A percentile compares a stretch with the other conserved stretches of the same genome.
Evolutionary conservation across 2,329 filamentous ascomycete genomes (phyloP).

Genomic region (Penicillium sp.): DNA sequence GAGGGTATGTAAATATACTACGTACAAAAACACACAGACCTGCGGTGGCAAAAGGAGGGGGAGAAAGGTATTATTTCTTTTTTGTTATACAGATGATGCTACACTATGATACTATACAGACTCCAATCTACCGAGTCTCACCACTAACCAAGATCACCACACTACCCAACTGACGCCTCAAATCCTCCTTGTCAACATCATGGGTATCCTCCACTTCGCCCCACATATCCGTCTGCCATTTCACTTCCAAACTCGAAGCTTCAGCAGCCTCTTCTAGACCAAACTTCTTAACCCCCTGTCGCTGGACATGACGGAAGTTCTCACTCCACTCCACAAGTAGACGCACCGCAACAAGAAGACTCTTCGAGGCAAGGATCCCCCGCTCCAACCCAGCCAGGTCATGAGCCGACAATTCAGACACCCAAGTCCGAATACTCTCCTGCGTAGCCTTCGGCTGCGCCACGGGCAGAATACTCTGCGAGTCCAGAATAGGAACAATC

Average conservation of each 20-base stretch:
- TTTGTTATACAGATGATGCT: no score
- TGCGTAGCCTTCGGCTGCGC: conserved; percentile 74
- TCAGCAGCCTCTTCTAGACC: conserved; percentile 81
- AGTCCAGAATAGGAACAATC: conserved; percentile 80
- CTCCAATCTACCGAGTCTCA: conserved; percentile 36
- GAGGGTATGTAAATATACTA: background rate
- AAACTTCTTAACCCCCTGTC: conserved; percentile 56
- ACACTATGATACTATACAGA: no score
- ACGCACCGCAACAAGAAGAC: conserved; percentile 75
- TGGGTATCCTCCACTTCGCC: conserved; percentile 98
- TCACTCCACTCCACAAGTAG: conserved; percentile 87
- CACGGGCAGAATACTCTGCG: conserved; percentile 74
- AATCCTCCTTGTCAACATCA: conserved; percentile 90
- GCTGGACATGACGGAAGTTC: conserved; percentile 61
- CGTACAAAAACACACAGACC: no score
- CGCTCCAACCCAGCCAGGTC: conserved; percentile 88
- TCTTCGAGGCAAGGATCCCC: conserved; percentile 83
- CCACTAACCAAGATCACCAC: conserved; percentile 80
- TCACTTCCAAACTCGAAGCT: conserved; percentile 80
- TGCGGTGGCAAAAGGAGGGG: no score
- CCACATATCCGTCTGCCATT: conserved; percentile 89
- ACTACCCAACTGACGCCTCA: conserved; percentile 85
- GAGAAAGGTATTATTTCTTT: no score
- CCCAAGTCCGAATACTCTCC: conserved; percentile 78
- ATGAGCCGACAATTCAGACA: conserved; percentile 71